Percentiles rank a stretch among this genome's conserved stretches.
These are phyloP conservation scores for Nidularia pulvinata DNA, from an alignment of 768 basidiomycete species.

Conservation along the genomic window DNA sequence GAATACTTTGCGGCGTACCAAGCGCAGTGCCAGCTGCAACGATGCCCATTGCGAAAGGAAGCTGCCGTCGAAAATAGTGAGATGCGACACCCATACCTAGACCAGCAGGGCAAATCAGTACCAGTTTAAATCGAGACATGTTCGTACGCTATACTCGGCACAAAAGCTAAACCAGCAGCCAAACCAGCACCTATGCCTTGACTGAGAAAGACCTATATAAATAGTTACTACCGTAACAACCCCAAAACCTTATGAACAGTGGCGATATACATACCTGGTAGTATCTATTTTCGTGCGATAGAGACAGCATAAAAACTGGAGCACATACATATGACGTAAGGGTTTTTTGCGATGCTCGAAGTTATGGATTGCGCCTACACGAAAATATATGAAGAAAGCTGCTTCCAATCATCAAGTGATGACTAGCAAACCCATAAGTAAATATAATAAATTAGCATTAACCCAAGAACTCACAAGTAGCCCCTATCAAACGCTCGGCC, in stretches of 20 bases:
- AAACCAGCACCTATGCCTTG: slow-evolving; percentile 9
- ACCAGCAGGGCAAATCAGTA: neutral
- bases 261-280: slow-evolving; percentile 26
- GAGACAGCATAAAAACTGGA: slow-evolving; percentile 29
- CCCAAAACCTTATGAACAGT: slow-evolving; percentile 8
- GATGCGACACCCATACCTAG: slow-evolving; percentile 34
- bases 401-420: neutral
- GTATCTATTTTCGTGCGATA: slow-evolving; percentile 24
- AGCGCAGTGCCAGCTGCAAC: slow-evolving; percentile 36
- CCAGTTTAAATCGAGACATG: neutral
- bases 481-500: slow-evolving; percentile 41
- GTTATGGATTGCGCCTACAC: neutral
- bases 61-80: slow-evolving; percentile 40
- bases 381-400: neutral
- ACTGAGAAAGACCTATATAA: neutral
- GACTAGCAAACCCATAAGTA: neutral
- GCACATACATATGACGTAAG: neutral
- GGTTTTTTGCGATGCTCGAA: neutral
- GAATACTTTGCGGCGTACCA: slow-evolving; percentile 2
- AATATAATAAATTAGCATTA: neutral
- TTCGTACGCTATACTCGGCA: slow-evolving; percentile 20
- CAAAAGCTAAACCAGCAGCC: slow-evolving; percentile 34
- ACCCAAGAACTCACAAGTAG: slow-evolving; percentile 25
- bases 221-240: too few species aligned
- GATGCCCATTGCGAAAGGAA: slow-evolving; percentile 44